Evolutionary conservation across 2,329 filamentous ascomycete genomes (phyloP).

Genomic region (Emmonsiellopsis sp.): DNA sequence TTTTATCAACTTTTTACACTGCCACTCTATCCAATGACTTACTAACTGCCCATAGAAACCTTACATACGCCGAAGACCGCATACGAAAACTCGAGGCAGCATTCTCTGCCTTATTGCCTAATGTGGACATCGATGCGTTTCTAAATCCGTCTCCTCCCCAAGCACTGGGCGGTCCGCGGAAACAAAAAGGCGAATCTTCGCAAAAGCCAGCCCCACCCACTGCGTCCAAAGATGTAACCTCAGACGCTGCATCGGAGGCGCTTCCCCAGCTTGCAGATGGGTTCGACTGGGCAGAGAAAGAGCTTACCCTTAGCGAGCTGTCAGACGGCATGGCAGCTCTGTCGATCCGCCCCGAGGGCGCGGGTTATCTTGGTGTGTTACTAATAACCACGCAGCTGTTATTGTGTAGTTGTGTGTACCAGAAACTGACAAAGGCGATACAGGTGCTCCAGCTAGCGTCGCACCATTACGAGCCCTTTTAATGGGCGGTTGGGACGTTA

Average conservation of each 20-base stretch:
- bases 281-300: constrained; percentile 32
- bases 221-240: neutral
- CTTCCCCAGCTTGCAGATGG: constrained; percentile 2
- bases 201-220: neutral
- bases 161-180: constrained; percentile 26
- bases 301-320: constrained; percentile 29
- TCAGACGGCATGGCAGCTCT: constrained; percentile 30
- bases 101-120: constrained; percentile 19
- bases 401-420: neutral
- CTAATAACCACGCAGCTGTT: neutral
- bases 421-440: neutral
- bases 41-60: constrained; percentile 3
- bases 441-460: constrained; percentile 31
- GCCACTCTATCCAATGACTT: too few relatives aligned
- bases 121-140: constrained; percentile 26
- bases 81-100: constrained; percentile 1
- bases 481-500: constrained; percentile 1
- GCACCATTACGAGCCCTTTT: constrained; percentile 28
- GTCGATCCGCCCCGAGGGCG: constrained; percentile 28
- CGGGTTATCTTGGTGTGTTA: constrained; percentile 29
- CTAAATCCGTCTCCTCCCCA: constrained; percentile 30
- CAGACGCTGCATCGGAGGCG: neutral
- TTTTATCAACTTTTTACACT: too few relatives aligned
- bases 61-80: constrained; percentile 12
- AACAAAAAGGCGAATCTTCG: neutral